A percentile compares a stretch with the other conserved stretches of the same genome.
phyloP scores from a whole-genome alignment of 768 basidiomycete species.

The Lentinula raphanica region DNA sequence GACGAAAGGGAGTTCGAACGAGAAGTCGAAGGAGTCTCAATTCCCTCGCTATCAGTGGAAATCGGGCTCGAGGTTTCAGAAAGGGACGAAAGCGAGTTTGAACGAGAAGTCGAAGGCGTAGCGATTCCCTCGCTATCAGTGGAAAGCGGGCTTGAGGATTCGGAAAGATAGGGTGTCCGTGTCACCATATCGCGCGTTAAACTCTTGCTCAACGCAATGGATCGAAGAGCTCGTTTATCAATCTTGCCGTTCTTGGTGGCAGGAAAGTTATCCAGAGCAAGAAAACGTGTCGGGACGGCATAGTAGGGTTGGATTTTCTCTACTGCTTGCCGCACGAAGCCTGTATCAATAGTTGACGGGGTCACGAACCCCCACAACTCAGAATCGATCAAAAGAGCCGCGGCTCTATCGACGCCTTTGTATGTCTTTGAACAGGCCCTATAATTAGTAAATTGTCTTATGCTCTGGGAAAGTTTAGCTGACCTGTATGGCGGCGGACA shows the following conservation, averaged over 20 bases:
- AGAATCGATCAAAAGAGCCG: conserved; percentile 34
- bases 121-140: conserved; percentile 4
- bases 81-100: background rate
- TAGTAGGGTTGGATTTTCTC: conserved; percentile 40
- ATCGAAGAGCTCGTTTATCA: conserved; percentile 27
- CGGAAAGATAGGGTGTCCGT: background rate
- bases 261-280: conserved; percentile 32
- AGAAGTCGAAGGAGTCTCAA: background rate
- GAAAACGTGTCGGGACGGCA: conserved; percentile 39
- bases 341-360: conserved; percentile 27
- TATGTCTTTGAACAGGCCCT: conserved; percentile 25
- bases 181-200: background rate
- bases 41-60: background rate
- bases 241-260: conserved; percentile 38
- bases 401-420: conserved; percentile 27
- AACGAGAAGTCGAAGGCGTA: background rate
- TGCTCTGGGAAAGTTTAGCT: background rate
- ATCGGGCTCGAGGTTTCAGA: too few species aligned
- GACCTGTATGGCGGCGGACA: conserved; percentile 38
- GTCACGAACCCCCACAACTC: conserved; percentile 46
- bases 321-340: conserved; percentile 28
- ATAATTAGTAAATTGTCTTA: background rate
- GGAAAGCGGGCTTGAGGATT: background rate
- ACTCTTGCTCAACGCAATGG: background rate
- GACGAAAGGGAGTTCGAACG: background rate